Evolutionary conservation across 169 alveolate species (phyloP), one percentile per base, ranked within the genome.

Genomic region (Cryptosporidium bovis): DNA sequence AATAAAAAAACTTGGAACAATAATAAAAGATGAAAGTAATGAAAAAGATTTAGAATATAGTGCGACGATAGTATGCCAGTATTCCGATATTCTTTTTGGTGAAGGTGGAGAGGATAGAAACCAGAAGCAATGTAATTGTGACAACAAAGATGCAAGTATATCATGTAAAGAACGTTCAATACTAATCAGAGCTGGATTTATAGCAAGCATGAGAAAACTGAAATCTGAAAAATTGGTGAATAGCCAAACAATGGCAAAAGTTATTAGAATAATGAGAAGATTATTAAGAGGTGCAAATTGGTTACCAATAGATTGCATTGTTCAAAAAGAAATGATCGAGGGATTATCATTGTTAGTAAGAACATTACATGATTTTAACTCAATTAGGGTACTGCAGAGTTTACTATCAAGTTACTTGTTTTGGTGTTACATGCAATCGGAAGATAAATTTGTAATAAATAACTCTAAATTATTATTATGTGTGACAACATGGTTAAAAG

Each of bases 361-460:
- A 8, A 77, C 34, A 50, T 16, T 77, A 10, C 62, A 68, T 5
- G 71, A 56, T 40, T 62, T 60, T 27, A 77, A 77, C 27, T 10
- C 44, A 40, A 24, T 77, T 12, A 77, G 34, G 27, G 69, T 62
- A 24, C 36, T 77, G 15, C 87, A 77, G 36, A 20, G 24, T 77
- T 29, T 53, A 16, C 71, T 77, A 7, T 34, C 58, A 44, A 40
- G 51, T 48, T 77, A 77, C 34, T 56, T 62, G 20, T 77, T 77
- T 60, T 77, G 77, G 87, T 60, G 69, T 8, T 77, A 77, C 58
- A 58, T 66, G 20, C 77, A 77, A 60, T 77, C 87, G 4, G 77
- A 77, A n/a, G 64, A 44, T 29, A 60, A 56, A 20, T 56, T 20
- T 56, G 50, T 77, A 27, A 20, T 77, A 16, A 77, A 58, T 44